Evolutionary conservation across 2,329 filamentous ascomycete genomes (phyloP).

Genomic region (Coniochaeta sp.): DNA sequence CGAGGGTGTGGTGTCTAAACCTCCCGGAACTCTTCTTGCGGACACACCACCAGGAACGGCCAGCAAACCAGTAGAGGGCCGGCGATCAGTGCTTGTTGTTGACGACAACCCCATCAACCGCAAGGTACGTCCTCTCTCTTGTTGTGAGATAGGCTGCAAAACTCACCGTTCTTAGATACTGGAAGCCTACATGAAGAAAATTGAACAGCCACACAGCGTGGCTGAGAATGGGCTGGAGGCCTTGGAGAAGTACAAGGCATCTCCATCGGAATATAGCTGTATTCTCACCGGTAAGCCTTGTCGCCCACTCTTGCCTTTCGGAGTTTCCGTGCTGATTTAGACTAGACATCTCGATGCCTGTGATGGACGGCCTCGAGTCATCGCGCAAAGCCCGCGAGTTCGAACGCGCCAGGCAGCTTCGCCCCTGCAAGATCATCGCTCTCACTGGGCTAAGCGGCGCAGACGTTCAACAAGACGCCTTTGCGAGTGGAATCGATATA

Average conservation of each 20-base stretch:
- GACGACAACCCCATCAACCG: constrained; percentile 35
- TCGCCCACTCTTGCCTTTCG: not conserved
- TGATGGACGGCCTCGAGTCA: constrained; percentile 45
- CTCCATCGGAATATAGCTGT: constrained; percentile 16
- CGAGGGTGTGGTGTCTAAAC: not conserved
- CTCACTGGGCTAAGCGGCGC: constrained; percentile 44
- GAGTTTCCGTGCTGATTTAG: not conserved
- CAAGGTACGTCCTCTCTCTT: constrained; percentile 7
- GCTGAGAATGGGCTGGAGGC: constrained; percentile 27
- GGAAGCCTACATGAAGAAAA: constrained; percentile 25
- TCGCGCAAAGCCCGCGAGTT: constrained; percentile 42
- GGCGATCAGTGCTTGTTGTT: constrained; percentile 25
- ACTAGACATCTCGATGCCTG: constrained; percentile 48
- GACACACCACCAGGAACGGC: not conserved
- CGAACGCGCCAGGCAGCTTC: constrained; percentile 33
- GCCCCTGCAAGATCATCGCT: constrained; percentile 39
- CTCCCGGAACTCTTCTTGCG: not conserved
- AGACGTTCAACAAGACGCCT: constrained; percentile 43
- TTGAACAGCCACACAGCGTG: constrained; percentile 19
- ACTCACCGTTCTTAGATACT: constrained; percentile 15
- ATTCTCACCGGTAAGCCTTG: constrained; percentile 23
- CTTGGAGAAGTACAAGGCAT: constrained; percentile 18
- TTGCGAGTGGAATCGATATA: constrained; percentile 43
- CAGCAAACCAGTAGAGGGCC: too few relatives aligned
- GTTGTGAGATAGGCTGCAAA: not conserved